Conservation (phyloP, 1,139 yeast genomes). For the Taphrina pruni region DNA sequence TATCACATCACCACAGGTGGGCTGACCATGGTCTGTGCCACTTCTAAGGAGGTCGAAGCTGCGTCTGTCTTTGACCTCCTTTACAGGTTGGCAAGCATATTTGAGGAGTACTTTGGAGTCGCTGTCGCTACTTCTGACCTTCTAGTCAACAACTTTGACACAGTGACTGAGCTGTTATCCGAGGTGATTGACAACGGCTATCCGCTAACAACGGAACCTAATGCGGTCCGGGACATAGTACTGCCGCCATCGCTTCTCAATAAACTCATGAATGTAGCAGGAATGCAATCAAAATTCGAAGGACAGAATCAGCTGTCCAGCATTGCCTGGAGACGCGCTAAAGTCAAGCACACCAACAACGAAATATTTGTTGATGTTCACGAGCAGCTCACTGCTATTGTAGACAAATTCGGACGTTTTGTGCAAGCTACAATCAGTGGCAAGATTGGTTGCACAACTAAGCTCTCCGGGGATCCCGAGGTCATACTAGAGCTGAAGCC, state of each 20-base stretch:
- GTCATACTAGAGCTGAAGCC: slow-evolving; percentile 67
- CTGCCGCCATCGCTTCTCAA: slow-evolving; percentile 58
- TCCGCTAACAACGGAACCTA: slow-evolving; percentile 75
- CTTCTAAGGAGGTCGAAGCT: slow-evolving; percentile 25
- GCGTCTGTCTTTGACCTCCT: slow-evolving; percentile 30
- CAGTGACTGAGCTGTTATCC: slow-evolving; percentile 64
- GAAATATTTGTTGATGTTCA: slow-evolving; percentile 80
- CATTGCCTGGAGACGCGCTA: slow-evolving; percentile 76
- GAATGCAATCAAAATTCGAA: slow-evolving; percentile 43
- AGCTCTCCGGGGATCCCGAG: slow-evolving; percentile 68
- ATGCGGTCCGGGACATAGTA: slow-evolving; percentile 70
- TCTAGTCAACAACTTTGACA: slow-evolving; percentile 69
- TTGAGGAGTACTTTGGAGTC: slow-evolving; percentile 64
- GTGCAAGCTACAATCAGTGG: slow-evolving; percentile 9
- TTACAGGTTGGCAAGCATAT: slow-evolving; percentile 49
- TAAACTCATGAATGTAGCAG: slow-evolving; percentile 47
- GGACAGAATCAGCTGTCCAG: slow-evolving; percentile 46
- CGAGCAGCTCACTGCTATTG: slow-evolving; percentile 53
- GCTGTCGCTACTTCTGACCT: slow-evolving; percentile 57
- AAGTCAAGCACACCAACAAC: slow-evolving; percentile 70
- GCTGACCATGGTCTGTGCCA: slow-evolving; percentile 16
- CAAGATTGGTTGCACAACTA: slow-evolving; percentile 22
- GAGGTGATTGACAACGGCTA: slow-evolving; percentile 79
- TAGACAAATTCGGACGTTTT: slow-evolving; percentile 25
- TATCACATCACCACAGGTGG: slow-evolving; percentile 19